phyloP scores from a whole-genome alignment of 306 rosid species.

The Cajanus cajan region DNA sequence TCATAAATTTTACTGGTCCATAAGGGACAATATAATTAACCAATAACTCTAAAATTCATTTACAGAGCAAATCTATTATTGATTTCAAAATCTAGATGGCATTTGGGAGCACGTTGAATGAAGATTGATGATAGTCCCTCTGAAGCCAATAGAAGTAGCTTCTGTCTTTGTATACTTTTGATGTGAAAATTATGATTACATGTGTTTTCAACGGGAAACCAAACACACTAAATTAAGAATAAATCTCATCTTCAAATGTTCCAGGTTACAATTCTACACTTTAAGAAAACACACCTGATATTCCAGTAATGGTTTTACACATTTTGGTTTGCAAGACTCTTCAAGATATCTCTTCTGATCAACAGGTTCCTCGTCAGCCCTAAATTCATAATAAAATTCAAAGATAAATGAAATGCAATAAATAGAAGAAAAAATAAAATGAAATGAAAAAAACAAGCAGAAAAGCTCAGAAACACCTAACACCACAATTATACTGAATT shows the following conservation, averaged over 20 bases:
- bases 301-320: constrained; percentile 80
- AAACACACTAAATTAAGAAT: neutral
- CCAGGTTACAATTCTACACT: neutral
- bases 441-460: neutral
- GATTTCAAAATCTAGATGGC: neutral
- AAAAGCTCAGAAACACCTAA: neutral
- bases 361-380: constrained; percentile 99
- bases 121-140: too few relatives aligned
- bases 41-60: constrained; percentile 1
- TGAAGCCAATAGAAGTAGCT: too few relatives aligned
- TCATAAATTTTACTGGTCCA: neutral
- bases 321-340: constrained; percentile 93
- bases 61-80: neutral
- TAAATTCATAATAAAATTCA: constrained; percentile 32
- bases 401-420: neutral
- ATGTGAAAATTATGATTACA: too few relatives aligned
- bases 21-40: neutral
- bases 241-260: neutral
- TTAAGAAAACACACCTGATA: constrained; percentile 62
- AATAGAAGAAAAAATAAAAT: neutral
- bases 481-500: neutral
- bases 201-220: too few relatives aligned
- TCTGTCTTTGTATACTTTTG: too few relatives aligned
- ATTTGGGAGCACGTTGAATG: too few relatives aligned
- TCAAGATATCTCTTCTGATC: constrained; percentile 83